Conservation (phyloP, 2,329 filamentous ascomycete species). For the Amauroascus verrucosus region DNA sequence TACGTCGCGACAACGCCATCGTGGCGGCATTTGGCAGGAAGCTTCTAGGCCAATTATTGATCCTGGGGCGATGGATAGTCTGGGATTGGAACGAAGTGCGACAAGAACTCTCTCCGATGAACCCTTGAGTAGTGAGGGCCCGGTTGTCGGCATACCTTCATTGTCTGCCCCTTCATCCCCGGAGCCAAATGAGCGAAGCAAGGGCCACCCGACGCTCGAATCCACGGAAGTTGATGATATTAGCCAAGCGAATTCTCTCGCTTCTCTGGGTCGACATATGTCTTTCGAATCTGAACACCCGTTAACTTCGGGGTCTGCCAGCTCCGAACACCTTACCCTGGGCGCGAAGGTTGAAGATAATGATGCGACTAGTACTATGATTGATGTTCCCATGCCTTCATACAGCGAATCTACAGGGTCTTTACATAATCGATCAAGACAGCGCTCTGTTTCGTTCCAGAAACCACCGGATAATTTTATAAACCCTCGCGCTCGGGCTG, state of each 20-base stretch:
- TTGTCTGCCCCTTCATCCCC: slow-evolving; percentile 16
- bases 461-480: background rate
- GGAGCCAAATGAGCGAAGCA: slow-evolving; percentile 22
- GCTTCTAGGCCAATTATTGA: slow-evolving; percentile 17
- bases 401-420: slow-evolving; percentile 22
- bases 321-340: slow-evolving; percentile 54
- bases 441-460: background rate
- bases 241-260: background rate
- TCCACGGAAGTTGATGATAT: background rate
- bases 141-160: slow-evolving; percentile 18
- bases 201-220: slow-evolving; percentile 28
- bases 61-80: slow-evolving; percentile 31
- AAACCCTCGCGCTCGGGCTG: background rate
- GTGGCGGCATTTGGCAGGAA: slow-evolving; percentile 68
- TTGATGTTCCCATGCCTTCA: slow-evolving; percentile 55
- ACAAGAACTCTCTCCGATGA: background rate
- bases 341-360: slow-evolving; percentile 46
- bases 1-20: slow-evolving; percentile 64
- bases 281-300: slow-evolving; percentile 45
- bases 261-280: slow-evolving; percentile 1
- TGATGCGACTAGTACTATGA: slow-evolving; percentile 55
- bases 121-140: slow-evolving; percentile 26
- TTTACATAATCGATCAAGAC: slow-evolving; percentile 3
- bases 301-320: slow-evolving; percentile 56
- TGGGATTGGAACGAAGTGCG: slow-evolving; percentile 18